Evolutionary conservation across 495 filamentous ascomycete genomes (phyloP), one percentile per base, ranked within the genome.

Genomic region (Penicillium psychrofluorescens): DNA sequence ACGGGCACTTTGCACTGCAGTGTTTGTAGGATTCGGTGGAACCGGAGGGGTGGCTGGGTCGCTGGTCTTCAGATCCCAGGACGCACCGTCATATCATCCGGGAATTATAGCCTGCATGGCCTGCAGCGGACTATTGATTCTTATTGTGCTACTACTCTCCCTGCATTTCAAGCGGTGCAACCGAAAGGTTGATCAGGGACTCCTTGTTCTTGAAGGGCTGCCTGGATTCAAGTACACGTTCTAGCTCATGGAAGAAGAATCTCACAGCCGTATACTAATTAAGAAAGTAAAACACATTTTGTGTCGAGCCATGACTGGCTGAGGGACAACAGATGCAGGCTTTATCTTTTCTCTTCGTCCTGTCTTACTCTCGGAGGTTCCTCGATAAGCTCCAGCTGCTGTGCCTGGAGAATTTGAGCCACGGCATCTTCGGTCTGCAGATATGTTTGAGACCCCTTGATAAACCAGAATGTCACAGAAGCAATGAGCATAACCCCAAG

Each of bases 31-130:
- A 8, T 51, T 64, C 7, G 75, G 74, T 13, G 72, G 65, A 33
- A 64, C 77, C 33, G 77, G 77, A 14, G 76, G 75, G 7, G 77
- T 80, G 46, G 59, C 68, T 13, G 76, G 72, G 11, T 59, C 62
- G 11, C 53, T 67, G 10, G 68, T 78, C 9, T 80, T 77, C 54
- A 59, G 77, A 41, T 60, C 59, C 29, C 54, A 77, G 53, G 75
- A 79, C 45, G 45, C 51, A 0, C 75, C 75, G 1, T 49, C 38
- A 11, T 78, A 78, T 43, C 39, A 63, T 7, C 73, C 72, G 16
- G 75, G 75, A 1, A 59, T 78, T 41, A 28, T 44, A n/a, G 41
- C 43, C 11, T 38, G 41, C 7, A 10, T 48, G 22, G 22, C 22
- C 22, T 22, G 22, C 22, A 22, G 22, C 22, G 22, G 22, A 22